Conservation (phyloP, 208 protist genomes). For the Leishmania mexicana region DNA sequence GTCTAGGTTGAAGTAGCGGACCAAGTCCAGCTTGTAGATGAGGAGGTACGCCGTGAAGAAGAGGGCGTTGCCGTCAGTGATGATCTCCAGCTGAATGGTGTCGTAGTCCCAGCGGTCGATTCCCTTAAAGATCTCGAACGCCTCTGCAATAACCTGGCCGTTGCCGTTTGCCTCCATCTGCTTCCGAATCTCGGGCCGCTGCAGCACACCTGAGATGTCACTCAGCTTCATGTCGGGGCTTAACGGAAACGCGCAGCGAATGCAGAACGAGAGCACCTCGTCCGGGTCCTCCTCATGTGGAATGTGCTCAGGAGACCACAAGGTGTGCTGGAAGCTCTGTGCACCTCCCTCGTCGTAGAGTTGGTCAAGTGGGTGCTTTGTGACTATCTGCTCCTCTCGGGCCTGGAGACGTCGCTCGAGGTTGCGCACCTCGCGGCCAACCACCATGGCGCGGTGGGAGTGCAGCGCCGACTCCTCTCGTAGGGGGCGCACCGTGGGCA, state of each 20-base stretch:
- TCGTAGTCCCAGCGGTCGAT: constrained; percentile 91
- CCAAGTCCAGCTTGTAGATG: constrained; percentile 89
- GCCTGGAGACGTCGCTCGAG: constrained; percentile 61
- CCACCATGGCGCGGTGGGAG: constrained; percentile 57
- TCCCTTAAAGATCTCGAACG: constrained; percentile 84
- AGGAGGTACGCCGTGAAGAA: constrained; percentile 88
- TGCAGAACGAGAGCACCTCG: constrained; percentile 60
- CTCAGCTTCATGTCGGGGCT: constrained; percentile 37
- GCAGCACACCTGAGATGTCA: constrained; percentile 58
- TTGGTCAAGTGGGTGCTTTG: constrained; percentile 77
- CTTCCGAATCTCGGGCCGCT: constrained; percentile 55
- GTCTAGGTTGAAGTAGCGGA: constrained; percentile 84
- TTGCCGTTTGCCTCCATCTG: constrained; percentile 52
- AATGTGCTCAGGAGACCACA: constrained; percentile 64
- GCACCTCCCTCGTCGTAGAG: constrained; percentile 88
- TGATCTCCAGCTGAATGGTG: constrained; percentile 84
- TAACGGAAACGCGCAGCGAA: constrained; percentile 76
- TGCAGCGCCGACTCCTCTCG: constrained; percentile 65
- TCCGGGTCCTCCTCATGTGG: constrained; percentile 76
- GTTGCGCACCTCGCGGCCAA: constrained; percentile 57
- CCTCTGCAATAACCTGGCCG: constrained; percentile 58
- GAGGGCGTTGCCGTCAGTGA: constrained; percentile 88
- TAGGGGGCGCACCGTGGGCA: constrained; percentile 66
- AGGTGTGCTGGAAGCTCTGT: constrained; percentile 80
- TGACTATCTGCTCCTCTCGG: constrained; percentile 31